Evolutionary conservation across 73 alveolate genomes (phyloP), one percentile per base, ranked within the genome.

Genomic region (Paramecium primaurelia): DNA sequence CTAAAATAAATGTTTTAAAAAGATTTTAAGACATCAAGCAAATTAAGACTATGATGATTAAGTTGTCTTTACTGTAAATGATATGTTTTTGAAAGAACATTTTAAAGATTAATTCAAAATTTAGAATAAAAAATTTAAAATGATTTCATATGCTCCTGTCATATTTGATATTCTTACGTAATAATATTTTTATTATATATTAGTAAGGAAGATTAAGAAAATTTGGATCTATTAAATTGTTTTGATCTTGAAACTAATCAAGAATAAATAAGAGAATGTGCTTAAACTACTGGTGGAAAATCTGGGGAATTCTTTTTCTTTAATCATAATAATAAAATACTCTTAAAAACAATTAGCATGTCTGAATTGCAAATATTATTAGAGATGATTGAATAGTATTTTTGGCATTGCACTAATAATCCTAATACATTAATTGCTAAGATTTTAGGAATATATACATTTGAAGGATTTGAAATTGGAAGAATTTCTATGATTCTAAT

Each of bases 231-330:
- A 9, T 11, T 45, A 9, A 34, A 80, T 14, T 45, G 91, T 80
- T 36, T 80, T 5, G 91, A 80, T 80, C 42, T 80, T 22, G 91
- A 25, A n/a, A 18, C 34, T 5, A 80, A 80, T 25, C 9, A 40
- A 26, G 91, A 80, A 7, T 25, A 40, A 28, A 80, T 80, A 5
- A 32, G 8, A 49, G 42, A 89, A 40, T 89, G 86, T 45, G 94
- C 92, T 38, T 64, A 83, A n/a, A 77, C 94, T 3, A 64, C 75
- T 44, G 94, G 94, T 18, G 99, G 99, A 34, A 98, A 96, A 93
- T 92, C 98, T 77, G 99, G 99, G 38, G 95, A 97, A 58, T 98
- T 98, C 92, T 98, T 98, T 97, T 97, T 96, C 94, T 97, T 97
- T 93, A 93, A 98, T 8, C 96, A 98, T 86, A 99, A 98, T 93